Base-by-base conservation (phyloP, 306 rosid genomes). In the Cucumis cinereus region DNA sequence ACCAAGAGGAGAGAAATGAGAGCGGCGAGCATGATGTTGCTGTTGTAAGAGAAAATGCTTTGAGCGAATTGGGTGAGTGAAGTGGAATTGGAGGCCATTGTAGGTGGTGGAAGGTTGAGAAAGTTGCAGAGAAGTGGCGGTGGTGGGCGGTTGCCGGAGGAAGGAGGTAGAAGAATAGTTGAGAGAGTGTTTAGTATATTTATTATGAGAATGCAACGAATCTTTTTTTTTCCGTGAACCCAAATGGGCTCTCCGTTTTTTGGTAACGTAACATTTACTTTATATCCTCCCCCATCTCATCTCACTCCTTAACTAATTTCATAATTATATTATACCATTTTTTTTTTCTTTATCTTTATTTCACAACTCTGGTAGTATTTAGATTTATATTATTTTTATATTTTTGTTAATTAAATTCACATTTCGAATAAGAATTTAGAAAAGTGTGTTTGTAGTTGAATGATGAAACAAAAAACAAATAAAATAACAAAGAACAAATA, bases 21-120 rank as follows among this genome's bases (percentile, higher is more conserved):
- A 40, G 99, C 99, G 0, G 90, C 98, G 19, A 95, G 89, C 93
- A 92, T 86, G 73, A 92, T 84, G 84, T 87, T 95, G 75, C 88
- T 83, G 83, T 88, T 80, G 87, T 90, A 89, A 20, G 98, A 89
- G 85, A 92, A 88, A 5, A 95, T 79, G 83, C 72, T 83, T 78
- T 78, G 88, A 26, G 87, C 49, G 20, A 89, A 77, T 20, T 81
- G 84, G 36, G 35, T 76, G 36, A 95, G 58, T 7, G 92, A 16
- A 79, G 79, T 82, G 23, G 60, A 59, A 55, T 67, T 63, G 58
- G 63, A 28, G 5, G 33, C 17, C 56, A 73, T 71, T 52, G 74
- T 24, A 26, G 79, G 20, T 11, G 30, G 6, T 20, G 17, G 7
- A 16, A 26, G 79, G n/a, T 11, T 28, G 5, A 11, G 17, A 6